phyloP scores from a whole-genome alignment of 164 flowering plant genomes.

The Vitis vinifera region ASM3070453v1 NC_081823.1:23158001-23158500 shows the following conservation, averaged over 20 bases:
- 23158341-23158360: background rate
- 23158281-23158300: slow-evolving; percentile 15
- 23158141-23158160: no score
- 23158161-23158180: no score
- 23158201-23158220: no score
- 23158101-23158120: no score
- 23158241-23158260: no score
- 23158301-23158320: slow-evolving; percentile 24
- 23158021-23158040: slow-evolving; percentile 59
- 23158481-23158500: background rate
- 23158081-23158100: slow-evolving; percentile 57
- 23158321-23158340: no score
- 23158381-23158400: no score
- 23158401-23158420: slow-evolving; percentile 17
- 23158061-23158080: slow-evolving; percentile 57
- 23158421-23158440: slow-evolving; percentile 28
- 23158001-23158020: slow-evolving; percentile 31
- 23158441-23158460: slow-evolving; percentile 37
- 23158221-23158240: no score
- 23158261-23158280: slow-evolving; percentile 5
- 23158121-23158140: no score
- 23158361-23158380: background rate
- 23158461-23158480: slow-evolving; percentile 30
- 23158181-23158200: no score
- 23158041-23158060: slow-evolving; percentile 66